phyloP scores from a whole-genome alignment of 2,329 filamentous ascomycete genomes.

The Microdochium trichocladiopsis region DNA sequence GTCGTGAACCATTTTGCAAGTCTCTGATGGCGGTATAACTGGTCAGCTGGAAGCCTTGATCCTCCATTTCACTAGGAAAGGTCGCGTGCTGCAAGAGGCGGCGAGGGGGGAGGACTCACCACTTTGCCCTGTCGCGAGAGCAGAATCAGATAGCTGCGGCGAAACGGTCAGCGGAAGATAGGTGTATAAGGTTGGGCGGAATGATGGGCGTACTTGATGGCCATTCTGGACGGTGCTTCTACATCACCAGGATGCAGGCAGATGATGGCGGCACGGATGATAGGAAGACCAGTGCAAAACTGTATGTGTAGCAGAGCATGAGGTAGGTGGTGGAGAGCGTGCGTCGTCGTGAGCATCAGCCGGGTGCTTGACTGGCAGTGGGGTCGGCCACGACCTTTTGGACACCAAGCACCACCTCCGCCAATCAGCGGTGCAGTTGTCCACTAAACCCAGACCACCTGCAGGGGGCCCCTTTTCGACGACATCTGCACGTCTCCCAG shows the following conservation, averaged over 20 bases:
- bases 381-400: constrained; percentile 21
- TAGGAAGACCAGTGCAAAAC: constrained; percentile 4
- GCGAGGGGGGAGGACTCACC: constrained; percentile 55
- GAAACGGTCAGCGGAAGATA: constrained; percentile 11
- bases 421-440: neutral
- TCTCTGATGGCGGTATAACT: constrained; percentile 48
- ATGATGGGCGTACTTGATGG: constrained; percentile 46
- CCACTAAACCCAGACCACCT: neutral
- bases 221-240: constrained; percentile 29
- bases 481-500: neutral
- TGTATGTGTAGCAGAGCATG: constrained; percentile 5
- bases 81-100: constrained; percentile 15
- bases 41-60: neutral
- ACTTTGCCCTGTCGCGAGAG: constrained; percentile 99
- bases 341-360: constrained; percentile 6
- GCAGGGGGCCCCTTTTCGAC: neutral
- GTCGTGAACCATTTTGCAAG: constrained; percentile 99
- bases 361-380: constrained; percentile 15
- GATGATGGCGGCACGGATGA: constrained; percentile 3
- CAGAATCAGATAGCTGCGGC: constrained; percentile 83
- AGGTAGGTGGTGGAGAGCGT: constrained; percentile 1
- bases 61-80: no score
- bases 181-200: no score
- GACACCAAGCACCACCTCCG: neutral
- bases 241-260: constrained; percentile 13